Evolutionary conservation across 345 rosid genomes (phyloP).

Genomic region (Moricandia arvensis): DNA sequence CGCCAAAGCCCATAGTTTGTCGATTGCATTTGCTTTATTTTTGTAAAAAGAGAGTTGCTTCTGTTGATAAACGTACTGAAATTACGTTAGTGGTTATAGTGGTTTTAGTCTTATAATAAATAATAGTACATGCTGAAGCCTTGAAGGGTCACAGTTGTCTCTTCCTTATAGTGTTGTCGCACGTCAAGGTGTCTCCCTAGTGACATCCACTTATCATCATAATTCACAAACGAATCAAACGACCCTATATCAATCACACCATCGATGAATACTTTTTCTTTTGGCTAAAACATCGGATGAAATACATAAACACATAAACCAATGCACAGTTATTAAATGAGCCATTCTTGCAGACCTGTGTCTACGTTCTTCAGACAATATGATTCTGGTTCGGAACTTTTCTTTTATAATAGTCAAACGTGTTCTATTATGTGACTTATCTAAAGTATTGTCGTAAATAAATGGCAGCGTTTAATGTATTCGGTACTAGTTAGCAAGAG

Average conservation of each 20-base stretch:
- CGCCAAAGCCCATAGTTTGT: neutral
- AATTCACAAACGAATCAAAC: slow-evolving; percentile 28
- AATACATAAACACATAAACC: neutral
- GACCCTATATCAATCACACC: slow-evolving; percentile 18
- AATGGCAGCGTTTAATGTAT: neutral
- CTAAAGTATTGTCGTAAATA: neutral
- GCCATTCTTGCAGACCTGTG: slow-evolving; percentile 20
- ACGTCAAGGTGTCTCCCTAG: slow-evolving; percentile 39
- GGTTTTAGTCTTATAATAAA: slow-evolving; percentile 28
- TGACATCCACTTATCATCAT: slow-evolving; percentile 41
- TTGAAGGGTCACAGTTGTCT: slow-evolving; percentile 33
- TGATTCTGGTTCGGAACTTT: neutral
- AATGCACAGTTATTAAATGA: slow-evolving; percentile 18
- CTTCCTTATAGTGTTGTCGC: slow-evolving; percentile 34
- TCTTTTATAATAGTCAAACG: neutral
- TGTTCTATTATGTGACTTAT: slow-evolving; percentile 9
- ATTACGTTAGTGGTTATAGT: slow-evolving; percentile 32
- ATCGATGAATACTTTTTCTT: neutral
- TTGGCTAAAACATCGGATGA: neutral
- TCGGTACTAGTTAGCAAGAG: neutral
- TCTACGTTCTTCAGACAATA: slow-evolving; percentile 31
- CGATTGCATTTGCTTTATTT: neutral
- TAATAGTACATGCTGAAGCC: slow-evolving; percentile 6
- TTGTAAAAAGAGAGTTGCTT: slow-evolving; percentile 1
- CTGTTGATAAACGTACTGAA: slow-evolving; percentile 3